phyloP scores from a whole-genome alignment of 2,329 filamentous ascomycete species.

The Bimuria novae-zelandiae region DNA sequence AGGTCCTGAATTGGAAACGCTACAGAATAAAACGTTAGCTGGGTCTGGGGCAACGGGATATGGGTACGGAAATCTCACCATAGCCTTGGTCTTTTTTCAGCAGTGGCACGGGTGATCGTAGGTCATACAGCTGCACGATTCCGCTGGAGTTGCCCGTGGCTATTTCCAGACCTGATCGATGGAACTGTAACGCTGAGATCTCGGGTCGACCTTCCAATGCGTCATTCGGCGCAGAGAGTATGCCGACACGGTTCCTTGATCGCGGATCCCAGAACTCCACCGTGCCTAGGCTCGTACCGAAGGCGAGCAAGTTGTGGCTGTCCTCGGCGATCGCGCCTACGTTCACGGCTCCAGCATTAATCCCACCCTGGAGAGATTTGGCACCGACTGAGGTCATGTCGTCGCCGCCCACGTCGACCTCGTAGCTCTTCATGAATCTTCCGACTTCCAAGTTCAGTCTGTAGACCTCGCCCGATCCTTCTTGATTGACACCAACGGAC shows the following conservation, averaged over 20 bases:
- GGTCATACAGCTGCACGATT: slow-evolving; percentile 86
- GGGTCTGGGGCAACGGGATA: no score
- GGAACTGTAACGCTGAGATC: slow-evolving; percentile 87
- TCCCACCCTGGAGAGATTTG: slow-evolving; percentile 81
- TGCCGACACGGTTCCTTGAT: slow-evolving; percentile 77
- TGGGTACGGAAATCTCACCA: no score
- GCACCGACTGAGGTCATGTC: slow-evolving; percentile 69
- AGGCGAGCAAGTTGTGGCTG: slow-evolving; percentile 87
- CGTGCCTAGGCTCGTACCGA: slow-evolving; percentile 92
- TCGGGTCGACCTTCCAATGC: slow-evolving; percentile 56
- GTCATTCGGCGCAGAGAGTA: slow-evolving; percentile 64
- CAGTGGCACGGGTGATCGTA: slow-evolving; percentile 83
- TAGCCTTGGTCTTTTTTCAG: slow-evolving; percentile 96
- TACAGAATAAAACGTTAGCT: no score
- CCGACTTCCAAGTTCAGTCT: slow-evolving; percentile 89
- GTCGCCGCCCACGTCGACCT: slow-evolving; percentile 86
- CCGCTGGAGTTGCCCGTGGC: slow-evolving; percentile 88
- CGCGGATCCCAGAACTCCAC: slow-evolving; percentile 96
- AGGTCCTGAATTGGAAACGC: slow-evolving; percentile 90
- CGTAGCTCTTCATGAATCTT: slow-evolving; percentile 91
- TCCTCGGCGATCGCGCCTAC: slow-evolving; percentile 83
- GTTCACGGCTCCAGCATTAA: slow-evolving; percentile 85
- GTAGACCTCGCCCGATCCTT: slow-evolving; percentile 90
- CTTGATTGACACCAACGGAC: slow-evolving; percentile 81
- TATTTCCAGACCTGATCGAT: slow-evolving; percentile 79